Percentiles rank a stretch among this genome's conserved stretches.
phyloP scores from a whole-genome alignment of 768 basidiomycete species.

The Naganishia antarctica region DNA sequence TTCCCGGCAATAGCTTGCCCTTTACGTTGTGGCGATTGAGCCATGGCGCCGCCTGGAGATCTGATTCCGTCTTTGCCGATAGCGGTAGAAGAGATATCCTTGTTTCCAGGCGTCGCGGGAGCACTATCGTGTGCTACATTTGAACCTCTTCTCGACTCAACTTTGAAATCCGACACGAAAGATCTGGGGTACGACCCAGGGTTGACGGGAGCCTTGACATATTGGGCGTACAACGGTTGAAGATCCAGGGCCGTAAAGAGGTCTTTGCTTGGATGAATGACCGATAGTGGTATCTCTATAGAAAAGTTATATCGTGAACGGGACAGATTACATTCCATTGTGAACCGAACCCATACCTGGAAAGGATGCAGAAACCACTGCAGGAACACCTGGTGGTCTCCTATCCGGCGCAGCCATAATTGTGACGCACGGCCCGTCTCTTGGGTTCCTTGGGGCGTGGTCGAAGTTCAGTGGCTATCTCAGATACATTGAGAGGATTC shows the following conservation, averaged over 20 bases:
- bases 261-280: conserved; percentile 15
- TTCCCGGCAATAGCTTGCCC: background rate
- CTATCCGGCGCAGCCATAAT: background rate
- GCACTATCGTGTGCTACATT: background rate
- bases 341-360: conserved; percentile 2
- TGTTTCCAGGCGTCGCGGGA: background rate
- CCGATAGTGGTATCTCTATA: background rate
- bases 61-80: background rate
- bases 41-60: background rate
- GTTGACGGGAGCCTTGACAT: conserved; percentile 10
- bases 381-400: conserved; percentile 19
- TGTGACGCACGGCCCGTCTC: background rate
- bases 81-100: no score
- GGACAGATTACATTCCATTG: no score
- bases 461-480: no score
- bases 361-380: conserved; percentile 4
- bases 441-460: no score
- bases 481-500: no score
- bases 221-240: conserved; percentile 12
- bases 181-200: background rate
- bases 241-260: conserved; percentile 18
- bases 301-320: background rate
- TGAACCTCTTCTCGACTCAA: background rate
- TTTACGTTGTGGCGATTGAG: background rate
- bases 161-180: conserved; percentile 6